A percentile compares a stretch with the other conserved stretches of the same genome.
phyloP scores from a whole-genome alignment of 768 basidiomycete species.

The Leccinum longicurvipes region DNA sequence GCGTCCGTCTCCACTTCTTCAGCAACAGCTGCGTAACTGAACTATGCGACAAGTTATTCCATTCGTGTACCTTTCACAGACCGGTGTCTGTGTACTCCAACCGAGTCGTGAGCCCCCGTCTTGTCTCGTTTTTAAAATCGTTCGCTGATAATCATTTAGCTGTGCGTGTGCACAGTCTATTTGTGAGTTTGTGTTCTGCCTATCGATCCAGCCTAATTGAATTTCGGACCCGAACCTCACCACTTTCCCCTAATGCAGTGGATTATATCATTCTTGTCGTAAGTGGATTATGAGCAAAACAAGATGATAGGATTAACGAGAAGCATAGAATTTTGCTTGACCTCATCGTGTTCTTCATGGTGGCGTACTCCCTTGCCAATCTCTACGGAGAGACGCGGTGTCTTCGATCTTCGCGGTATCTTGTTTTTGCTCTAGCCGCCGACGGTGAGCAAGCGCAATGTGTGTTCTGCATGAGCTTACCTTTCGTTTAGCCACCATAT shows the following conservation, averaged over 20 bases:
- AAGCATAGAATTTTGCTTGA: neutral
- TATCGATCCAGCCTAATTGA: neutral
- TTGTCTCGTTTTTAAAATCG: neutral
- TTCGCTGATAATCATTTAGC: neutral
- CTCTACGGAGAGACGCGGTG: neutral
- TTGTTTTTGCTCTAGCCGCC: neutral
- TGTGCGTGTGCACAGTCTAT: neutral
- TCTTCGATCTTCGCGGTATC: neutral
- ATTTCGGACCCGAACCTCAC: neutral
- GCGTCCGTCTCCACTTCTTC: neutral
- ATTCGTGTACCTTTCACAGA: neutral
- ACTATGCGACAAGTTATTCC: neutral
- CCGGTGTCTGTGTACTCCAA: neutral
- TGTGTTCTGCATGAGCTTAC: neutral
- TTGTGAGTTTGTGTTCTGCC: neutral
- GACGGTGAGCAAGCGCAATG: neutral
- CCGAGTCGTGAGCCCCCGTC: neutral
- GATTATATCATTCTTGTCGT: neutral
- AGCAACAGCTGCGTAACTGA: neutral
- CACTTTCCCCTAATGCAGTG: neutral
- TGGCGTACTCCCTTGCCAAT: neutral
- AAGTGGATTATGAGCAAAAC: neutral
- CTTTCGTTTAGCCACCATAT: neutral
- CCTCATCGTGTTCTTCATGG: neutral
- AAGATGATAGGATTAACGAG: neutral